Evolutionary conservation across 2,329 filamentous ascomycete species (phyloP), one percentile per base, ranked within the genome.

Genomic region (Penicillium sp.): DNA sequence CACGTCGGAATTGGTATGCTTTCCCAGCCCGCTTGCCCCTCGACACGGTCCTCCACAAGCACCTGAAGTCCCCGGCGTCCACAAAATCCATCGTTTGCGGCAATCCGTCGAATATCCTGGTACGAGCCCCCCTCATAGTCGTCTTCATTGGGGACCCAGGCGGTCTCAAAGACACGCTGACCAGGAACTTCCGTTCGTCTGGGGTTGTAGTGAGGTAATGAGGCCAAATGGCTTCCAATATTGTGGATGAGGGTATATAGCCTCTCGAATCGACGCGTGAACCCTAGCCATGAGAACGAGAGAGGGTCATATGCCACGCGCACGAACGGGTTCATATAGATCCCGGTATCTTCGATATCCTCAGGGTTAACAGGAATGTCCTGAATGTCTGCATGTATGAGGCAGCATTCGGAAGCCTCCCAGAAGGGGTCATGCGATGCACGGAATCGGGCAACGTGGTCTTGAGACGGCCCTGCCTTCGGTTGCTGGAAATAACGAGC

Each of bases 271-370:
- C 87, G 85, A 62, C 86, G 85, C 5, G 85, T 84, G 30, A 88
- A 76, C 2, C 81, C 77, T 2, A 92, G 79, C 84, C 86, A 88
- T 1, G 78, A 77, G 8, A 90, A 81, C 0, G 87, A 86, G 4
- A 72, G 71, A 31, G 80, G 76, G 51, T 85, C 83, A 72, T 93
- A 92, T 1, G 90, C 87, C 5, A 91, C 89, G 19, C 90, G 86
- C 48, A 93, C 85, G 70, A 86, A 92, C 0, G 90, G 90, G 71
- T 93, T 93, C 81, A 92, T 86, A 71, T 86, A 92, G 56, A 91
- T 88, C 2, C 86, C 87, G 0, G 84, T 83, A 45, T 85, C 81
- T 5, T 70, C 67, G 31, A 75, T 73, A 13, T 75, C 71, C 47
- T 76, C 70, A 5, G 68, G 64, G n/a, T 72, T 68, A 9, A 68